phyloP scores from a whole-genome alignment of 2,329 filamentous ascomycete species.

The Fusarium sororula region DNA sequence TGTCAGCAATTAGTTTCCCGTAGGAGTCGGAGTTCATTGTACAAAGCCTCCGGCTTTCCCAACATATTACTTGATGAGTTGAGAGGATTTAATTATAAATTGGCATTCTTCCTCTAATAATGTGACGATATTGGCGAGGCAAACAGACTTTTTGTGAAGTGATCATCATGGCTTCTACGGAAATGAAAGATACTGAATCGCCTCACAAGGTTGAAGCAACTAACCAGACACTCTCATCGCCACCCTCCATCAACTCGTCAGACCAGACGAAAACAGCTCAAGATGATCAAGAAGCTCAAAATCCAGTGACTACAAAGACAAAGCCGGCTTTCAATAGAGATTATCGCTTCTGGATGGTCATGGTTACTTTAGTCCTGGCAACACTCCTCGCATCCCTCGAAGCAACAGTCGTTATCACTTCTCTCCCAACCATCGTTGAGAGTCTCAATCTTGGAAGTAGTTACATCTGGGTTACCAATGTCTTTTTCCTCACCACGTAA shows the following conservation, averaged over 20 bases:
- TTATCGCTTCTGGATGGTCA: conserved; percentile 43
- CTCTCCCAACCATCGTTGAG: conserved; percentile 40
- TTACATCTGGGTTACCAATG: conserved; percentile 45
- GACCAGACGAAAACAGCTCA: neutral
- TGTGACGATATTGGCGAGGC: neutral
- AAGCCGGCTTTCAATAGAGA: conserved; percentile 21
- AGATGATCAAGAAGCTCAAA: neutral
- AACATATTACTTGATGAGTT: fast-evolving
- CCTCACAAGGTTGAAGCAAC: neutral
- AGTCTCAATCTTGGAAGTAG: conserved; percentile 35
- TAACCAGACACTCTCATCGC: neutral
- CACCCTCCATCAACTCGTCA: neutral
- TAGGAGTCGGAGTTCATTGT: neutral
- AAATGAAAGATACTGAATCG: neutral
- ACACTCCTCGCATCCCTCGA: conserved; percentile 37
- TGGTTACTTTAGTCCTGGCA: conserved; percentile 34
- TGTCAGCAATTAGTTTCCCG: neutral
- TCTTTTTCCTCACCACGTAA: conserved; percentile 40
- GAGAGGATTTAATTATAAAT: neutral
- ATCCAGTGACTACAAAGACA: neutral
- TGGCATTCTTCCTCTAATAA: neutral
- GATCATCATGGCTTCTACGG: neutral
- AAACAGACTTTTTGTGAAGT: fast-evolving
- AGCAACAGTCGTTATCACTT: conserved; percentile 40
- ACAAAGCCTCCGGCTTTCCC: neutral